Percentiles rank a stretch among this genome's conserved stretches.
Conservation (phyloP, 192 early-diverging fungal genomes). For the Backusella westeae region DNA sequence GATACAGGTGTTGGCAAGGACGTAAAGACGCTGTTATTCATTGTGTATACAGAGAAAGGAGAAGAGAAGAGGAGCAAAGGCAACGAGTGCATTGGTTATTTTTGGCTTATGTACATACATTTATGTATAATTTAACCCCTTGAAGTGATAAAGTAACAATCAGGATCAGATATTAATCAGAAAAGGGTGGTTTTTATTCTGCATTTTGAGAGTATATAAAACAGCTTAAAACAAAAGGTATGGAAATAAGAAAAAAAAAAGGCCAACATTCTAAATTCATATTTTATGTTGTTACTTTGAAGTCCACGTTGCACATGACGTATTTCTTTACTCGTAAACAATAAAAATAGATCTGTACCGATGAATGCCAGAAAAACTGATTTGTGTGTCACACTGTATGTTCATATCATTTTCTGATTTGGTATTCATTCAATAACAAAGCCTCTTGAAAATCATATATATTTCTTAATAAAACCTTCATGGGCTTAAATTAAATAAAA, state of each 20-base stretch:
- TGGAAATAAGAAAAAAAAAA: too few relatives aligned
- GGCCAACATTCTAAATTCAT: too few relatives aligned
- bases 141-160: neutral
- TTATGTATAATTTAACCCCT: neutral
- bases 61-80: neutral
- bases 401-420: neutral
- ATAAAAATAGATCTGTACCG: too few relatives aligned
- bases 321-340: too few relatives aligned
- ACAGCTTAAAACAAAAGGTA: too few relatives aligned
- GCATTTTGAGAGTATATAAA: too few relatives aligned
- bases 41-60: neutral
- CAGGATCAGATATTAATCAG: neutral
- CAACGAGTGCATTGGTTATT: neutral
- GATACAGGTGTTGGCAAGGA: neutral
- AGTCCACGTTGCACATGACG: too few relatives aligned
- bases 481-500: neutral
- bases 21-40: neutral
- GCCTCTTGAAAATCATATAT: neutral
- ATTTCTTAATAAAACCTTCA: neutral
- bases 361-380: too few relatives aligned
- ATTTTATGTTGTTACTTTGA: too few relatives aligned
- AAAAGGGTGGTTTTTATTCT: too few relatives aligned
- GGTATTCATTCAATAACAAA: neutral
- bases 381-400: too few relatives aligned
- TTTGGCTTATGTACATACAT: neutral